phyloP scores from a whole-genome alignment of 1,284 basidiomycete genomes.

The Taiwanofungus camphoratus region DNA sequence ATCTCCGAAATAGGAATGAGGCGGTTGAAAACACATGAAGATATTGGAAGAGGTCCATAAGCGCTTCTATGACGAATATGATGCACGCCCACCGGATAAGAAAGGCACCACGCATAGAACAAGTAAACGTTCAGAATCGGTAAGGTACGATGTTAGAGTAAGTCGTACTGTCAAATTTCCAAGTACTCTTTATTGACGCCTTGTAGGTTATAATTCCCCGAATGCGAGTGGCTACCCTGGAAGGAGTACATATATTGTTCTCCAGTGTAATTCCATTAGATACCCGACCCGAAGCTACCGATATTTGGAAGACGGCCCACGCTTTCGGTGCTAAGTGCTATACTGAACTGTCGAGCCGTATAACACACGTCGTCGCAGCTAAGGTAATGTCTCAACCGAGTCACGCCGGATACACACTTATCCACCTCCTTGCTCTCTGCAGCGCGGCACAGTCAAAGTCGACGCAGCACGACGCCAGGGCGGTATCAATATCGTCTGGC shows the following conservation, averaged over 20 bases:
- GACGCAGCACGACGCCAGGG: slow-evolving; percentile 68
- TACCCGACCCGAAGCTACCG: slow-evolving; percentile 70
- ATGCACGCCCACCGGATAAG: slow-evolving; percentile 35
- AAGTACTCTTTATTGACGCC: slow-evolving; percentile 5
- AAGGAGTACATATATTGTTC: slow-evolving; percentile 80
- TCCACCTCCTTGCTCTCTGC: not conserved
- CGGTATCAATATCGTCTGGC: slow-evolving; percentile 78
- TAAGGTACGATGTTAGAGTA: slow-evolving; percentile 57
- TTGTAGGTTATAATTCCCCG: slow-evolving; percentile 75
- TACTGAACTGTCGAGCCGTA: slow-evolving; percentile 56
- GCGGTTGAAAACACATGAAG: slow-evolving; percentile 32
- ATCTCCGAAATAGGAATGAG: not conserved
- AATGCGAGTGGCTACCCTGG: slow-evolving; percentile 72
- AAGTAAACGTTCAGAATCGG: slow-evolving; percentile 22
- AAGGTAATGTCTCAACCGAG: slow-evolving; percentile 41
- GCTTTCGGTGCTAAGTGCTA: slow-evolving; percentile 87
- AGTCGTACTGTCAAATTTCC: slow-evolving; percentile 23
- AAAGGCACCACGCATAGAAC: slow-evolving; percentile 31
- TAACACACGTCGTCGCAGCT: slow-evolving; percentile 90
- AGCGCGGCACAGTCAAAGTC: slow-evolving; percentile 90
- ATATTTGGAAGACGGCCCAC: slow-evolving; percentile 83
- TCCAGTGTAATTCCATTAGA: slow-evolving; percentile 92
- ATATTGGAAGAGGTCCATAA: slow-evolving; percentile 74
- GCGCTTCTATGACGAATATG: slow-evolving; percentile 69
- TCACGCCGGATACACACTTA: not conserved